Evolutionary conservation across 352 stramenopile species (phyloP), one percentile per base, ranked within the genome.

Genomic region (Phytophthora ohioensis): DNA sequence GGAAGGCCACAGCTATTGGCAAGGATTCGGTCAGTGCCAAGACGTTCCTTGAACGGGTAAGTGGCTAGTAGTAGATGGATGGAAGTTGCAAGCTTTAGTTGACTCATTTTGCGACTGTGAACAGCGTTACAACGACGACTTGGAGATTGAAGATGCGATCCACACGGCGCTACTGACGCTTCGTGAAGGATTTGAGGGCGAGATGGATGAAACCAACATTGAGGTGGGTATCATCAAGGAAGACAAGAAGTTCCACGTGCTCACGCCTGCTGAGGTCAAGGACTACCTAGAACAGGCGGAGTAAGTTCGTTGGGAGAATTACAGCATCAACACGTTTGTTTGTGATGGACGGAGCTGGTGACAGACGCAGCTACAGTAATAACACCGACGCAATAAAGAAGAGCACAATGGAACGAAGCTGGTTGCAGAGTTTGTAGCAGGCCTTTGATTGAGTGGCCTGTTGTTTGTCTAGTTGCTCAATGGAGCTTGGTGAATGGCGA

Each of bases 221-320:
- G 95, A 99, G 83, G 94, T 99, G 21, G 98, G 93, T 41, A 93
- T 99, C 58, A 98, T 99, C 56, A 95, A 94, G 68, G 93, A 91
- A 47, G 96, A 99, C 86, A 96, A 97, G 67, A 98, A 98, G 78
- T 99, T 99, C 82, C 83, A 91, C 58, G 86, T 99, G 70, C 89
- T 99, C 66, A 99, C 93, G 45, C 96, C 96, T 2, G 93, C 94
- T 39, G 97, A 99, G 84, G 97, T 99, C 75, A 98, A 99, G 80
- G 98, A 99, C 87, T 99, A 99, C 91, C 84, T 99, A 63, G 97
- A 99, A 78, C 98, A 99, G 84, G 96, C 97, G 27, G 97, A 98
- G 82, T 99, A 98, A 92, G 69, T 52, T 65, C 12, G 31, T 51
- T 43, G 54, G 35, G 13, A 61, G 48, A 56, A 51, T 61, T 47